phyloP scores from a whole-genome alignment of 2,329 filamentous ascomycete species.

The Fusarium sp. region DNA sequence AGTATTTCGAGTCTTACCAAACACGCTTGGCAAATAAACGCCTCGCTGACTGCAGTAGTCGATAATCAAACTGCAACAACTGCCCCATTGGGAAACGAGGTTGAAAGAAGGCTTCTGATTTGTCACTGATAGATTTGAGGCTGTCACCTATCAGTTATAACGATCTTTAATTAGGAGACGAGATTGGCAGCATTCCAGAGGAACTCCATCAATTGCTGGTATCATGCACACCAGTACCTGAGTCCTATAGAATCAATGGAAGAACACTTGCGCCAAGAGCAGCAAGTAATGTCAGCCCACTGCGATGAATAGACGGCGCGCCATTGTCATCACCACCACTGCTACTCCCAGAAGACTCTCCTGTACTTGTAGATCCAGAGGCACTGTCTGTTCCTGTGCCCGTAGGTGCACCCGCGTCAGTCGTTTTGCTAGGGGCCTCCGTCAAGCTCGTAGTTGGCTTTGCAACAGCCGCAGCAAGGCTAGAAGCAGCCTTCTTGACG shows the following conservation, averaged over 20 bases:
- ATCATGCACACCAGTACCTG: no score
- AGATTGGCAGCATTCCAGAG: no score
- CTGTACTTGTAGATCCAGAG: not conserved
- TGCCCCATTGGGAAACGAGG: no score
- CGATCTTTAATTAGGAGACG: no score
- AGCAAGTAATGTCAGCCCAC: not conserved
- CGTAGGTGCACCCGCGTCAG: not conserved
- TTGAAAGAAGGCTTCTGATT: no score
- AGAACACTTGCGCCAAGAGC: not conserved
- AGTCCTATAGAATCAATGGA: not conserved
- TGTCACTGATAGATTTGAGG: no score
- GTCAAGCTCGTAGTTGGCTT: conserved; percentile 31
- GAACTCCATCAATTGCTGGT: no score
- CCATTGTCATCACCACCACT: not conserved
- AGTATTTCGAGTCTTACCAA: no score
- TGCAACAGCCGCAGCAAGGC: conserved; percentile 22
- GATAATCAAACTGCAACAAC: no score
- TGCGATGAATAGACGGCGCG: not conserved
- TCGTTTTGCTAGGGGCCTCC: conserved; percentile 8
- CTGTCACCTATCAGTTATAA: no score
- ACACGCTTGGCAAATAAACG: no score
- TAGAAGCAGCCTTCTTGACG: conserved; percentile 16
- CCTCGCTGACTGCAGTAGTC: no score
- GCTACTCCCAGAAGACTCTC: conserved; percentile 68
- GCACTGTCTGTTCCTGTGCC: conserved; percentile 46